Evolutionary conservation across 2,329 filamentous ascomycete genomes (phyloP), one percentile per base, ranked within the genome.

Genomic region (Curvularia spicifera): DNA sequence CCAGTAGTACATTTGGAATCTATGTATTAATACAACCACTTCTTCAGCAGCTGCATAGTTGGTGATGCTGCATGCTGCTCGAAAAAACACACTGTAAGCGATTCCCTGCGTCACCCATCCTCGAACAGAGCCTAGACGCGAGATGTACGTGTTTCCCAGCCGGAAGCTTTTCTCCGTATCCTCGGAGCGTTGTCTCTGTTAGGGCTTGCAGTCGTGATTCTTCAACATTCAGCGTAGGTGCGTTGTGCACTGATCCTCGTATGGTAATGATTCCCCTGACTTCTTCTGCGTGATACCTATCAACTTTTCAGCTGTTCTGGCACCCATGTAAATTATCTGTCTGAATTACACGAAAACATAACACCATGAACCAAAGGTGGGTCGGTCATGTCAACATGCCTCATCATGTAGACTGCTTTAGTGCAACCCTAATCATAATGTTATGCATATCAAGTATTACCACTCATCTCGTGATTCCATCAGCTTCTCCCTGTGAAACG

Each of bases 1-100:
- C 57, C 24, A 26, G 60, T 66, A 65, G 64, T 15, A 53, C 50
- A 44, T 56, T 51, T 56, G 59, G 57, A 63, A 61, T 61, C 24
- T 46, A 66, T 35, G 47, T 65, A 60, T 63, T 66, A 66, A 66
- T 66, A 22, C 53, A 44, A 51, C 26, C 4, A 10, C 8, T 22
- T 53, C 28, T 62, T 44, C 20, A 33, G 37, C 48, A 57, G 54
- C 46, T 24, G 33, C 46, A n/a, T 31, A 51, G 44, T 59, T 26
- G 26, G 52, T 59, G 52, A 59, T 56, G 40, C 46, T 48, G 20
- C 53, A 48, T 31, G 43, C 42, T 49, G 22, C 31, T 42, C 7
- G 9, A 53, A 15, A 47, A 2, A 37, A 8, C 4, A 15, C 33
- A 35, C 13, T 37, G 29, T 7, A 44, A 28, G 31, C 13, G 8